Base-by-base conservation (phyloP, 2,329 filamentous ascomycete species). In the Pseudogymnoascus sp. region DNA sequence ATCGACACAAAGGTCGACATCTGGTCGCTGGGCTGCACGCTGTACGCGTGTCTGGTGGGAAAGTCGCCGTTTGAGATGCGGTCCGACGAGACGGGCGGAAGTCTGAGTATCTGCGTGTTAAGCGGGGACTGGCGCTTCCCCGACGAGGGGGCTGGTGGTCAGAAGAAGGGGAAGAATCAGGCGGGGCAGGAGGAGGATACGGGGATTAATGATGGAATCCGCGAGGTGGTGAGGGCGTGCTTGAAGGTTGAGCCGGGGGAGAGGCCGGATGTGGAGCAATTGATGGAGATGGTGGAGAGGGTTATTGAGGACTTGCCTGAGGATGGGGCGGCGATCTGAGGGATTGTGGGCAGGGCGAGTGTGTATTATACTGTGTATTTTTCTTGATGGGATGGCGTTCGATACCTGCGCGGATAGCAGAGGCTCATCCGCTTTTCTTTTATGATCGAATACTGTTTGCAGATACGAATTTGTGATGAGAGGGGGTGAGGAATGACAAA, bases 1-100 rank as follows among this genome's bases (percentile, higher is more conserved):
- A 89, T 99, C 72, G 95, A 98, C 76, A 96, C 93, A 11, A 97
- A 97, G 74, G 91, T 96, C 41, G 95, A 99, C 75, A 96, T 99
- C 68, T 99, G 95, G 95, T 96, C 91, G 14, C 79, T 99, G 22
- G 95, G 95, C 61, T 98, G 95, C 80, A 98, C 95, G n/a, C 81
- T 99, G 50, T 99, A 96, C 77, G 95, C 95, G 38, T 98, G 95
- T 72, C 83, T 99, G 8, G 91, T 98, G 28, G 95, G 95, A 68
- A 98, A 99, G 77, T 96, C 90, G 12, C 95, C 95, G 2, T 99
- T 99, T 71, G 95, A 99, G 79, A 90, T 93, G 74, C 88, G 95
- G 65, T 93, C 89, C 68, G 95, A 99, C 75, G 93, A 99, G 79
- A 98, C 95, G 0, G 95, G 95, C 67, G 95, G 95, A 50, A 95